Percentiles rank a stretch among this genome's conserved stretches.
Conservation (phyloP, 1,284 basidiomycete genomes). For the Cystobasidiaceae sp. region DNA sequence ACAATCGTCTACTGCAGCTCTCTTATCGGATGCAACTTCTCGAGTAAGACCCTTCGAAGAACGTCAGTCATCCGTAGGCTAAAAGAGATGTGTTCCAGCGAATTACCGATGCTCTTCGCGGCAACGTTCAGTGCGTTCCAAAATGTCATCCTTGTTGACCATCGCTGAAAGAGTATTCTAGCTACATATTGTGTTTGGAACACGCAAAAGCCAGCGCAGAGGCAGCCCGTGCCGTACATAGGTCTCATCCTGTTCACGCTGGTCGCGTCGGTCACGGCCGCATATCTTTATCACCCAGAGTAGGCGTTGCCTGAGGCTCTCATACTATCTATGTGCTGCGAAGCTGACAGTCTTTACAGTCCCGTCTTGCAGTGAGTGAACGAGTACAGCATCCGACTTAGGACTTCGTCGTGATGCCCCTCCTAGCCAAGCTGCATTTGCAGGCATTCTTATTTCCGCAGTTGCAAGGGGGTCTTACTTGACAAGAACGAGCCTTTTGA, state of each 20-base stretch:
- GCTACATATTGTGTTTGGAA: slow-evolving; percentile 25
- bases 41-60: slow-evolving; percentile 2
- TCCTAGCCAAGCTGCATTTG: slow-evolving; percentile 20
- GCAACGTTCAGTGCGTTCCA: slow-evolving; percentile 14
- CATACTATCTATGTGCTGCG: neutral
- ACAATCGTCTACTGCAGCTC: neutral
- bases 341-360: neutral
- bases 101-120: slow-evolving; percentile 25
- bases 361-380: slow-evolving; percentile 24
- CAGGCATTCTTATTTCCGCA: slow-evolving; percentile 2
- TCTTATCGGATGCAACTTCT: slow-evolving; percentile 27
- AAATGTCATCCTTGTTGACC: no score
- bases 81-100: neutral
- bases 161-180: neutral
- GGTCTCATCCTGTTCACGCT: neutral
- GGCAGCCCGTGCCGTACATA: slow-evolving; percentile 6
- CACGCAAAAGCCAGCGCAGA: slow-evolving; percentile 21
- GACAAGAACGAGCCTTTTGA: slow-evolving; percentile 6
- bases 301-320: neutral
- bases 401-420: no score
- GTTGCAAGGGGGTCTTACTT: slow-evolving; percentile 12
- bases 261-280: slow-evolving; percentile 4
- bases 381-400: neutral
- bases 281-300: slow-evolving; percentile 21
- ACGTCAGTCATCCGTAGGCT: neutral